A percentile compares a stretch with the other conserved stretches of the same genome.
Conservation (phyloP, 1,284 basidiomycete genomes). For the Baeospora myosura region DNA sequence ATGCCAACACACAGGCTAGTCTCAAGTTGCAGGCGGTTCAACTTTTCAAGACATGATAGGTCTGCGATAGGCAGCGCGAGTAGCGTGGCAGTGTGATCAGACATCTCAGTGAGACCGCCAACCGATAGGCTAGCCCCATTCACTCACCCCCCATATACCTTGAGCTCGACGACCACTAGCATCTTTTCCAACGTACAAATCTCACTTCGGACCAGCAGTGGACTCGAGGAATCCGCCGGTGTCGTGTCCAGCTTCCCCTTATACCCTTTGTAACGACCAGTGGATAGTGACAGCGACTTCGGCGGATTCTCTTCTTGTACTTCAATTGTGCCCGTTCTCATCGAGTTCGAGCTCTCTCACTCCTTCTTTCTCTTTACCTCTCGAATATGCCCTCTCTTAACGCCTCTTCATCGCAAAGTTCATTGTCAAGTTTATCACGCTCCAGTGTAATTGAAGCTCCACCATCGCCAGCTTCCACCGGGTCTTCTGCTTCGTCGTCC, state of each 20-base stretch:
- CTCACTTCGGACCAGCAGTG: too few species aligned
- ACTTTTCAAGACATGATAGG: too few species aligned
- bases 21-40: too few species aligned
- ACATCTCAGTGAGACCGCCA: too few species aligned
- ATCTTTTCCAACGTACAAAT: too few species aligned
- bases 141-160: too few species aligned
- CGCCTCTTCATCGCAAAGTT: constrained; percentile 25
- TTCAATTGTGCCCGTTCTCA: neutral
- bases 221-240: constrained; percentile 3
- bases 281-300: constrained; percentile 4
- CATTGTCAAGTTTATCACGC: constrained; percentile 30
- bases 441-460: constrained; percentile 26
- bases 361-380: constrained; percentile 10
- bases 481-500: constrained; percentile 47
- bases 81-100: too few species aligned
- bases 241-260: constrained; percentile 3
- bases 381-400: constrained; percentile 37
- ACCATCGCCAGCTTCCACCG: constrained; percentile 32
- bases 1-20: too few species aligned
- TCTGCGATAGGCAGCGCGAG: too few species aligned
- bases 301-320: constrained; percentile 1
- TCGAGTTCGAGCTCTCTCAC: neutral
- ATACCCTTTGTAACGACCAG: constrained; percentile 1
- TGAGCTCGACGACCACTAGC: too few species aligned
- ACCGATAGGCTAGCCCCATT: too few species aligned